Base-by-base conservation (phyloP, 2,329 filamentous ascomycete genomes). In the Fusarium tjaetaba region DNA sequence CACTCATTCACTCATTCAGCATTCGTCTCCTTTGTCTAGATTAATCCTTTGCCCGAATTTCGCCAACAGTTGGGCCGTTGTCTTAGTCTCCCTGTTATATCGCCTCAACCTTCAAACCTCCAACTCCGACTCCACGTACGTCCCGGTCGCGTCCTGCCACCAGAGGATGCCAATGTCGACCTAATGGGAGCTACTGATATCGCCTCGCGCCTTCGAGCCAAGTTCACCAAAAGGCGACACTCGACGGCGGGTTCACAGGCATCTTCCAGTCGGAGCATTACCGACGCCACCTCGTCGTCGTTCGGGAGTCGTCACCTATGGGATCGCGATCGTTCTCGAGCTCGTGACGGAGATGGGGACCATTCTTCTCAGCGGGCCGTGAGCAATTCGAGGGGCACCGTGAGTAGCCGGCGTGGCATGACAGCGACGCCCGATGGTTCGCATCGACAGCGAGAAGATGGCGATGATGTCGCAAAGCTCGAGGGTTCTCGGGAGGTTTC, bases 131-230 rank as follows among this genome's bases (percentile, higher is more conserved):
- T 72, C 61, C 59, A 59, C 58, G 57, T 58, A 59, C 58, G 53
- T 55, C 60, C 51, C 57, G 38, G 60, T 59, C 51, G 68, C 60
- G 64, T 61, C 61, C 65, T 59, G 65, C 62, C 65, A 59, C 68
- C 60, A 48, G 32, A 62, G 65, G 60, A 62, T 65, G 56, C 52
- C 53, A 67, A 76, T 76, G 73, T 72, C 60, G 59, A 71, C 56
- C 62, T 70, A 61, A 86, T 87, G 85, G 85, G 84, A 67, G 74
- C 76, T 61, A 74, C 78, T 42, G 84, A 86, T 71, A 78, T 87
- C 64, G 83, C 81, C 75, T 83, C 85, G 71, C 85, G 85, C 71
- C 82, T 88, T 76, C 83, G 84, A 78, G 84, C 85, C 75, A 85
- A 83, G 71, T 83, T 87, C 68, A 80, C 83, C 61, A 80, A 84